phyloP scores from a whole-genome alignment of 139 green algal species.

The Auxenochlorella protothecoides region DNA sequence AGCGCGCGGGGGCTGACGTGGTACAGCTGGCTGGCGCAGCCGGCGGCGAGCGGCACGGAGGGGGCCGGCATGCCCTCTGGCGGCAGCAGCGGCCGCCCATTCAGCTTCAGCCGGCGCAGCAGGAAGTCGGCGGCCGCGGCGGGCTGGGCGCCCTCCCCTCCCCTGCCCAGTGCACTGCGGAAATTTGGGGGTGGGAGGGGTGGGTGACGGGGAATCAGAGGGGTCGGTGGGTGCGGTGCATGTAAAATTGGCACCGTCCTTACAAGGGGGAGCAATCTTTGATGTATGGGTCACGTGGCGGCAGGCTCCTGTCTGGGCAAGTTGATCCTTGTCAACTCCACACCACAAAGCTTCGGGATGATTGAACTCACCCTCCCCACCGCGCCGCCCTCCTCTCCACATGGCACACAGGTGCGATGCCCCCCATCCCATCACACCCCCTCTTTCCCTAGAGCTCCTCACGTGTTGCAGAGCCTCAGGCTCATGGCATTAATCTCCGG shows the following conservation, averaged over 20 bases:
- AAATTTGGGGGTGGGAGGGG: background rate
- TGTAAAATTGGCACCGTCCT: too few relatives aligned
- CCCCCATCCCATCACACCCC: too few relatives aligned
- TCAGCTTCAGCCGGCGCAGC: constrained; percentile 3
- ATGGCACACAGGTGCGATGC: too few relatives aligned
- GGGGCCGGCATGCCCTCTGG: background rate
- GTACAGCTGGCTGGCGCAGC: constrained; percentile 1
- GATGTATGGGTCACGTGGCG: background rate
- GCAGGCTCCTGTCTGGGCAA: too few relatives aligned
- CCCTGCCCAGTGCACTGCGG: constrained; percentile 1
- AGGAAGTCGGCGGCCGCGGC: background rate
- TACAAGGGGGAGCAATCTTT: too few relatives aligned
- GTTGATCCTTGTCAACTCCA: too few relatives aligned
- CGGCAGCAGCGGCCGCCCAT: constrained; percentile 6
- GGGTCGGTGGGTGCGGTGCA: background rate
- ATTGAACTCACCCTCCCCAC: too few relatives aligned
- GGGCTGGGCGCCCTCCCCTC: background rate
- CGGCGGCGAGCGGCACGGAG: background rate
- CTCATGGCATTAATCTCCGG: constrained; percentile 6
- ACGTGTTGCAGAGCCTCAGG: constrained; percentile 13
- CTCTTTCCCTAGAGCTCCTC: background rate
- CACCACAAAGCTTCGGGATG: too few relatives aligned
- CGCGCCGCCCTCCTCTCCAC: too few relatives aligned
- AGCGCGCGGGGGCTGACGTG: background rate
- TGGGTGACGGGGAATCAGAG: background rate